Base-by-base conservation (phyloP, 257 asterid species). In the Solanum pinnatisectum region DNA sequence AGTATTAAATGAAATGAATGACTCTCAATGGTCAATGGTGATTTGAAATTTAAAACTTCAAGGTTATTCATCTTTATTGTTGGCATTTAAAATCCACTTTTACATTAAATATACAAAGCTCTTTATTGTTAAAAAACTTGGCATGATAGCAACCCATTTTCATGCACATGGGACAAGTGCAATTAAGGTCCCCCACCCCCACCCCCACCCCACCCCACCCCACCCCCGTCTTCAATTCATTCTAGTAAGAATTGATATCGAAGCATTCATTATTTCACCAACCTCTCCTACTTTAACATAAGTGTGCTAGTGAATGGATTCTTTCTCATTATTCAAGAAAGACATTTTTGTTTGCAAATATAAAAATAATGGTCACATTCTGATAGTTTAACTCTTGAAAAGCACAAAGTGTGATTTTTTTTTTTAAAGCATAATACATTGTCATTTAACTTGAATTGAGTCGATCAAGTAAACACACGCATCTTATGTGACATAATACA, bases 201-300 rank as follows among this genome's bases (percentile, higher is more conserved):
- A 40, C 37, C 2, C 27, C 49, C 36, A 18, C 15, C 68, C 30
- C 25, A 10, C 2, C 40, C 40, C 10, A 2, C 8, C 27, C 84
- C 22, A 3, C 23, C 37, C 30, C 12, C 10, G 78, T 88, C 89
- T 63, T 85, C 71, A 56, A 68, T 71, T 90, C 23, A 90, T 87
- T 78, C 32, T 73, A 84, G 83, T 86, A 70, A 79, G 82, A 74
- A 87, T 79, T 87, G 79, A 87, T 22, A 87, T 87, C 52, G 52
- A 79, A 90, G 87, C 81, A 79, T 76, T 87, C 52, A 81, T 87
- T 68, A 67, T 78, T 39, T 76, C 77, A 87, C 85, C 77, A 78
- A 86, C 88, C 84, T 71, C 70, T 82, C 70, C 40, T 82, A 49
- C 86, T 82, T 46, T 42, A 78, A 30, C 86, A 20, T 1, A 82